Base-by-base conservation (phyloP, 2,329 filamentous ascomycete genomes). In the Thermothelomyces thermophilus region DNA sequence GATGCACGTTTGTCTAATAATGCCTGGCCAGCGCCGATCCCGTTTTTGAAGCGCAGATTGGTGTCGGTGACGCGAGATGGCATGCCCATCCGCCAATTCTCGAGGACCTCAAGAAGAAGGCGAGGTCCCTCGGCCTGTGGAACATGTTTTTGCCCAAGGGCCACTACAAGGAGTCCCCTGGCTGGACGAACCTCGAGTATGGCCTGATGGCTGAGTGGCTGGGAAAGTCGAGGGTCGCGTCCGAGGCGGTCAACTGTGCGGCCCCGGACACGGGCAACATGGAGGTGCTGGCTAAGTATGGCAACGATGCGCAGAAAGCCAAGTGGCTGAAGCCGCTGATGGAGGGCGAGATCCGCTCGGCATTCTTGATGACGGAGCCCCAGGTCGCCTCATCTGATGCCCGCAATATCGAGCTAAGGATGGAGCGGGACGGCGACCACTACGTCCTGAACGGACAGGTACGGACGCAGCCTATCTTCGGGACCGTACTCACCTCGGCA, bases 121-220 rank as follows among this genome's bases (percentile, higher is more conserved):
- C 91, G 39, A 80, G 77, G 64, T 77, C 85, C 60, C 78, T 95
- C 22, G 93, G 91, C 1, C 76, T 98, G 40, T 98, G 93, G 93
- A 98, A 98, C 72, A 86, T 98, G 84, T 98, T 98, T 76, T 71
- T 98, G 60, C 88, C 93, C 57, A 91, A 87, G 73, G 90, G 84
- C 62, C 90, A 96, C 72, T 97, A 96, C 77, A 88, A 86, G 68
- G 88, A 96, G 73, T 94, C 90, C 1, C 90, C 91, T 20, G 93
- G 93, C 30, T 96, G 89, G 73, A 88, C 83, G 53, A 98, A 97
- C 70, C 75, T 98, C 55, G 93, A 98, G 71, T 98, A 98, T 66
- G 93, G 90, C 11, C 73, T 98, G 62, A 98, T 97, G 90, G 93
- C 93, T 16, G 93, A 98, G 73, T 87, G 88, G 72, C 75, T 97